Evolutionary conservation across 192 early-diverging fungal genomes (phyloP).

Genomic region (Coemansia furcata): DNA sequence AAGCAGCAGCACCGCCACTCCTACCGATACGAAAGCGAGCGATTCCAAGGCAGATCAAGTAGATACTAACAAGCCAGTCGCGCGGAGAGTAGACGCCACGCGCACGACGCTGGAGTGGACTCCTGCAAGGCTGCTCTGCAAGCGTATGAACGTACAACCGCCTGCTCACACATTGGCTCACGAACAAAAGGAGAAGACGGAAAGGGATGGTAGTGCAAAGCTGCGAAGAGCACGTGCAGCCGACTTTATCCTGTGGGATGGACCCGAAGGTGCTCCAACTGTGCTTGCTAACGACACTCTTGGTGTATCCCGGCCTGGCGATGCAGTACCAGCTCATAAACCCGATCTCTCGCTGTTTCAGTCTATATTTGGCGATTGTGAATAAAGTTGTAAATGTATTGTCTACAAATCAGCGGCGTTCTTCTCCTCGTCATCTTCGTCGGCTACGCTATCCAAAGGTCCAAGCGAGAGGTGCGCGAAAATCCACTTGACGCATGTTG

Average conservation of each 20-base stretch:
- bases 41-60: neutral
- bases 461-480: neutral
- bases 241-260: conserved; percentile 22
- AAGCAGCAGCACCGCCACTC: neutral
- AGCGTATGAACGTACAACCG: conserved; percentile 26
- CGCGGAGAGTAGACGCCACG: neutral
- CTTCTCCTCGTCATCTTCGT: neutral
- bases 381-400: neutral
- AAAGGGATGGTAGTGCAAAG: neutral
- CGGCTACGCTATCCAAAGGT: neutral
- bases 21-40: neutral
- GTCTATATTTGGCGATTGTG: conserved; percentile 28
- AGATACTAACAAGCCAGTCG: neutral
- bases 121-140: conserved; percentile 27
- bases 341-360: conserved; percentile 26
- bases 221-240: conserved; percentile 17
- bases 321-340: neutral
- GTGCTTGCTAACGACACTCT: conserved; percentile 12
- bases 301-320: neutral
- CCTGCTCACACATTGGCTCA: conserved; percentile 5
- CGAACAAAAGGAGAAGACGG: neutral
- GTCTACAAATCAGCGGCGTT: conserved; percentile 4
- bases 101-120: conserved; percentile 25
- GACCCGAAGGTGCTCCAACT: neutral
- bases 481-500: conserved; percentile 1